Percentiles rank a stretch among this genome's conserved stretches.
Conservation (phyloP, 2,329 filamentous ascomycete genomes). For the Talaromyces sp. region DNA sequence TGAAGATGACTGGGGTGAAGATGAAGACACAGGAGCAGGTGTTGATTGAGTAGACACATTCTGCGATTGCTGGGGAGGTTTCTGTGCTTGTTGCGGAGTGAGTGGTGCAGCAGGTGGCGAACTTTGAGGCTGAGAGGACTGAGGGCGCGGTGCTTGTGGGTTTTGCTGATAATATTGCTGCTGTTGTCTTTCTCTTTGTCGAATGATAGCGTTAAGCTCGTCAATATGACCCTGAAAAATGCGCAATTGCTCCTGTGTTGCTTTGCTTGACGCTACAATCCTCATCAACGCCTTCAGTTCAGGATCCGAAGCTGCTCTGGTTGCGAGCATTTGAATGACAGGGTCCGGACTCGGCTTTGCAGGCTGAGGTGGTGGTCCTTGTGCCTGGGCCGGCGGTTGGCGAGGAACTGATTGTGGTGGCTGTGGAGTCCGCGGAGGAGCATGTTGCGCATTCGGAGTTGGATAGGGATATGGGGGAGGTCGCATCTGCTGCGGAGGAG, state of each 20-base stretch:
- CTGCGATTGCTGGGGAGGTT: constrained; percentile 3
- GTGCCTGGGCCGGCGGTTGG: constrained; percentile 25
- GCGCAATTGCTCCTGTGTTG: constrained; percentile 48
- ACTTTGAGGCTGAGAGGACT: constrained; percentile 2
- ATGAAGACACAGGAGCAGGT: background rate
- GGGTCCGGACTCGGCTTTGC: constrained; percentile 48
- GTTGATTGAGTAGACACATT: constrained; percentile 10
- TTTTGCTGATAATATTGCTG: constrained; percentile 25
- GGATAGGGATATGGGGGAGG: constrained; percentile 27
- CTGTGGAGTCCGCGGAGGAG: constrained; percentile 24
- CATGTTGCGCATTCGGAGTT: constrained; percentile 24
- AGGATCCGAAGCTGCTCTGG: constrained; percentile 47
- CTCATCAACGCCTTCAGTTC: constrained; percentile 51
- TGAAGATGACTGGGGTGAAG: constrained; percentile 11
- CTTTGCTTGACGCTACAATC: constrained; percentile 50
- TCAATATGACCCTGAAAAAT: constrained; percentile 52
- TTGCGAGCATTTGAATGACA: constrained; percentile 53
- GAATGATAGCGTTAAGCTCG: constrained; percentile 50
- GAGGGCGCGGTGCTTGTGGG: constrained; percentile 18
- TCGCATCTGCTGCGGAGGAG: constrained; percentile 28
- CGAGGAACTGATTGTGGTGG: constrained; percentile 25
- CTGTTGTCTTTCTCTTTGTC: constrained; percentile 36
- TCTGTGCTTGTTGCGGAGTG: background rate
- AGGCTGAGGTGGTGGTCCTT: constrained; percentile 32
- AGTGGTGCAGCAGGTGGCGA: background rate